Conservation (phyloP, 2,329 filamentous ascomycete species). For the Seiridium unicorne region DNA sequence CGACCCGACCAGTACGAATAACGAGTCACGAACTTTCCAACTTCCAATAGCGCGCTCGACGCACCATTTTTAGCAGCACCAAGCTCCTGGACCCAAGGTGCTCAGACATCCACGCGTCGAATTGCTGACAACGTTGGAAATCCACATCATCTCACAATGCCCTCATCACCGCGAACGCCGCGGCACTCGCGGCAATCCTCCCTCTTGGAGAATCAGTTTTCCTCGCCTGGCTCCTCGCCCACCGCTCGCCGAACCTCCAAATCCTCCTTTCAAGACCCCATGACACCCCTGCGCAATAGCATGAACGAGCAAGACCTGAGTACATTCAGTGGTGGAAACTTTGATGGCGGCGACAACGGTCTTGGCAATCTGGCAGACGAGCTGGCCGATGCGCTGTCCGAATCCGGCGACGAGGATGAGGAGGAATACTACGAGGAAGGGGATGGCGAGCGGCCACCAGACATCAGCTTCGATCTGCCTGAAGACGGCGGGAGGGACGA, state of each 20-base stretch:
- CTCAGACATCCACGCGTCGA: background rate
- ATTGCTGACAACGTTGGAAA: background rate
- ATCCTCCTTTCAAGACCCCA: conserved; percentile 48
- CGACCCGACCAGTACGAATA: no score
- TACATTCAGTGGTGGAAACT: conserved; percentile 38
- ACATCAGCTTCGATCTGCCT: conserved; percentile 34
- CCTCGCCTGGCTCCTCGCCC: conserved; percentile 42
- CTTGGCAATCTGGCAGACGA: conserved; percentile 80
- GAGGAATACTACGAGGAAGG: conserved; percentile 49
- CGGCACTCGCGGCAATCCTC: conserved; percentile 60
- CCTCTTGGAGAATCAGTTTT: conserved; percentile 41
- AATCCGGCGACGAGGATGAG: conserved; percentile 62
- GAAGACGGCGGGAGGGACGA: conserved; percentile 17
- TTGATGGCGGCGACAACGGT: conserved; percentile 48
- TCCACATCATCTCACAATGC: conserved; percentile 29
- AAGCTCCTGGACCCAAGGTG: background rate
- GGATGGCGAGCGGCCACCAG: conserved; percentile 34
- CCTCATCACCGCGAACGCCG: conserved; percentile 52
- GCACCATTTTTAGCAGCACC: background rate
- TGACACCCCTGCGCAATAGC: conserved; percentile 47
- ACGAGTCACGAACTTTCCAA: no score
- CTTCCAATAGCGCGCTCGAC: no score
- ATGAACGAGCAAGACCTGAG: conserved; percentile 47
- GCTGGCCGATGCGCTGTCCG: conserved; percentile 70
- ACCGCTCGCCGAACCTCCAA: conserved; percentile 46